Base-by-base conservation (phyloP, 257 asterid genomes). In the Gardenia jasminoides region DNA sequence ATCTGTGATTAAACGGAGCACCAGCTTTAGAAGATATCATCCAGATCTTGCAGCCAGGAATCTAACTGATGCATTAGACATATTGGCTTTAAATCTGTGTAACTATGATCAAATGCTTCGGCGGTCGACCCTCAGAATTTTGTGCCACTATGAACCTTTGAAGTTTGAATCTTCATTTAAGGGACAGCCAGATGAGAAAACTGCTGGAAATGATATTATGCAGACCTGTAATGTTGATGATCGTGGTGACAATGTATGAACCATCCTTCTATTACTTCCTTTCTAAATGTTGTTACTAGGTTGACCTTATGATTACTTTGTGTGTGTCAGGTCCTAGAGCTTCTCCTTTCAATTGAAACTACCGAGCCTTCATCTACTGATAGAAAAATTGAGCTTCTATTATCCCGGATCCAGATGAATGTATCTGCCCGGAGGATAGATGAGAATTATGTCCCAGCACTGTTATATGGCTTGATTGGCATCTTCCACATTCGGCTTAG, bases 101-200 rank as follows among this genome's bases (percentile, higher is more conserved):
- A 92, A 93, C 67, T 82, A 83, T 41, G 82, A 88, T 85, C 89
- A 86, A 81, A 87, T 69, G 64, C 86, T 96, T 82, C 97, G 99
- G 69, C 89, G 87, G 81, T 91, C 90, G 31, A 92, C 97, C 71
- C 79, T 96, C 81, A 89, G 96, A 84, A 88, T 96, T 78, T 87
- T 96, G 88, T 89, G 93, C 91, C 94, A 92, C 78, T 96, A 85
- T 79, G 96, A 89, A 79, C 88, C 88, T 79, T 66, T 89, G 83
- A 70, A 80, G 70, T 74, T 74, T 78, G 83, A 80, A 59, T 76
- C 78, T 78, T 79, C 78, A n/a, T 61, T 70, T 71, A 80, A 79
- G 65, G 89, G 84, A 75, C 88, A 62, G 74, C 81, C 80, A 36
- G 78, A 70, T 76, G 93, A 83, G 79, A 84, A 83, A 82, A 79